These are phyloP conservation scores for Strobilomyces echinocephalus DNA, from an alignment of 768 basidiomycete species.

Conservation along the genomic window DNA sequence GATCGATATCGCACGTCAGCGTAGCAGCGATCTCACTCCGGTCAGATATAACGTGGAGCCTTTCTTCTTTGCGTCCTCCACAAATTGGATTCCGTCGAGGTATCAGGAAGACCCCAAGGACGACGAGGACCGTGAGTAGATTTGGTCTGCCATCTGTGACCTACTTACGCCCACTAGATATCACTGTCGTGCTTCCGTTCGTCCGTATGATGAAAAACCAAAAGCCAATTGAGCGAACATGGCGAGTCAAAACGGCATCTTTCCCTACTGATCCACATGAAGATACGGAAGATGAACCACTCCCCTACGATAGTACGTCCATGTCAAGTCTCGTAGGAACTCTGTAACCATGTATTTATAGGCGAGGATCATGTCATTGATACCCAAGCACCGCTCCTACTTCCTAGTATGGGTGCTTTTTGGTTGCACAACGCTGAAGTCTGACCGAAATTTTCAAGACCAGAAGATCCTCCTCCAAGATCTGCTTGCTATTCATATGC, in stretches of 20 bases:
- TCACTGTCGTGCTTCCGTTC: constrained; percentile 54
- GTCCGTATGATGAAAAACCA: constrained; percentile 37
- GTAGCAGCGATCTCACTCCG: neutral
- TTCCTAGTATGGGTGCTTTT: constrained; percentile 25
- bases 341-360: constrained; percentile 2
- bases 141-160: constrained; percentile 22
- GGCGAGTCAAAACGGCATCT: constrained; percentile 11
- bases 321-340: neutral
- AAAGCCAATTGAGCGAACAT: constrained; percentile 18
- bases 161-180: constrained; percentile 36
- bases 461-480: constrained; percentile 34
- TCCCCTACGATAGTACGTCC: constrained; percentile 17
- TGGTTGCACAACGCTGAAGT: neutral
- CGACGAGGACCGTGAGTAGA: constrained; percentile 46
- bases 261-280: neutral
- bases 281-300: neutral
- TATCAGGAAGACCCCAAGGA: constrained; percentile 48
- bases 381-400: constrained; percentile 46
- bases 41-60: constrained; percentile 54
- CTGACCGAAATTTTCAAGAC: constrained; percentile 6
- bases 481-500: constrained; percentile 51
- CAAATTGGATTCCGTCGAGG: constrained; percentile 65
- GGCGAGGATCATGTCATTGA: constrained; percentile 38
- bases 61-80: constrained; percentile 60
- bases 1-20: neutral